A percentile compares a stretch with the other conserved stretches of the same genome.
These are phyloP conservation scores for Bidens hawaiensis DNA, from an alignment of 140 eudicot genomes.

Conservation along the genomic window DNA sequence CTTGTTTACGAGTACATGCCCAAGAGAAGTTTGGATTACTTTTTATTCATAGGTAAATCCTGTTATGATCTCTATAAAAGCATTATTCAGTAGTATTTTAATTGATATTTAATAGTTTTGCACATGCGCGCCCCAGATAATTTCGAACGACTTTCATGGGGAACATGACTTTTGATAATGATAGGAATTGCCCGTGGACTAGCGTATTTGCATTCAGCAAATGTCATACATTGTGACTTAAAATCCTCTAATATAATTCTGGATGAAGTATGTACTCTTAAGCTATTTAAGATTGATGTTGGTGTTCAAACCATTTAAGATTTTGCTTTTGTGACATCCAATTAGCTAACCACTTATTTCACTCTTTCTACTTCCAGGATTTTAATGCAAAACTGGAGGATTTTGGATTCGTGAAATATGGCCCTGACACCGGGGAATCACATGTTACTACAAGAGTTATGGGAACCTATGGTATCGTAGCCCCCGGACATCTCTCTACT, in stretches of 20 bases:
- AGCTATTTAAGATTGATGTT: background rate
- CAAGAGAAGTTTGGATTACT: background rate
- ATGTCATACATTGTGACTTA: background rate
- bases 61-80: background rate
- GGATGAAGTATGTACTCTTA: constrained; percentile 9
- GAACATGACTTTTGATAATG: constrained; percentile 21
- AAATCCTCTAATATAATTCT: constrained; percentile 7
- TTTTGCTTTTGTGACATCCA: background rate
- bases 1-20: constrained; percentile 32
- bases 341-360: background rate
- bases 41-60: constrained; percentile 7
- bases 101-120: background rate
- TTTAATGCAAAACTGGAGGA: constrained; percentile 21
- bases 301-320: background rate
- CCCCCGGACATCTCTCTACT: constrained; percentile 2
- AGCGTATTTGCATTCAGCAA: constrained; percentile 1
- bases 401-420: constrained; percentile 5
- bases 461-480: constrained; percentile 21
- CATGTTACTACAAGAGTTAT: constrained; percentile 4
- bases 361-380: constrained; percentile 8
- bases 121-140: background rate
- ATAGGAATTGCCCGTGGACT: constrained; percentile 24
- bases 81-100: background rate
- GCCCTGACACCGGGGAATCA: background rate
- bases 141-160: constrained; percentile 16